A percentile compares a stretch with the other conserved stretches of the same genome.
These are phyloP conservation scores for Colletotrichum godetiae DNA, from an alignment of 2,329 filamentous ascomycete species.

Conservation along the genomic window DNA sequence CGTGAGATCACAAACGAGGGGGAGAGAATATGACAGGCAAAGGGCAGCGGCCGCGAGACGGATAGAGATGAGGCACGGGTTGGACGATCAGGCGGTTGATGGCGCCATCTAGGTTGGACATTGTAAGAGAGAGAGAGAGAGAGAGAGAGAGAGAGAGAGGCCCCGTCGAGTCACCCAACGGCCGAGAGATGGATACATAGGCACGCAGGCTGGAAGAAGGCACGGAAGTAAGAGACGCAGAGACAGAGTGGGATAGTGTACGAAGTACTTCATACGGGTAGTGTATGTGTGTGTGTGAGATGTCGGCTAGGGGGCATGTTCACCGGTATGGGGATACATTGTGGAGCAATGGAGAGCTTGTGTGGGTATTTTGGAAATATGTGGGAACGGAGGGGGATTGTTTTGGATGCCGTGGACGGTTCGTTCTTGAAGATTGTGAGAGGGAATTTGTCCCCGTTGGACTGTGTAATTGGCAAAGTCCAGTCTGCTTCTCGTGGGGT, in stretches of 20 bases:
- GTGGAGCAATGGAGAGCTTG: background rate
- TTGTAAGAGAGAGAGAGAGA: background rate
- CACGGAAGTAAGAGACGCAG: background rate
- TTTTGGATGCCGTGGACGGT: background rate
- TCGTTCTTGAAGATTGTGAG: background rate
- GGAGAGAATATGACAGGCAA: background rate
- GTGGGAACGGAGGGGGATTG: background rate
- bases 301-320: background rate
- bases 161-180: background rate
- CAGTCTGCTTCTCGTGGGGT: background rate
- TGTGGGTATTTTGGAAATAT: background rate
- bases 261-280: no score
- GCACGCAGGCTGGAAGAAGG: background rate
- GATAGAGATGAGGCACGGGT: background rate
- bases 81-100: conserved; percentile 22
- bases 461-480: background rate
- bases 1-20: background rate
- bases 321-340: background rate
- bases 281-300: background rate
- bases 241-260: background rate
- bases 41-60: background rate
- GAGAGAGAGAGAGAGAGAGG: background rate
- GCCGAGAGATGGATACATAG: background rate
- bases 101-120: conserved; percentile 12
- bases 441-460: background rate